These are phyloP conservation scores for Microcos paniculata DNA, from an alignment of 345 rosid genomes.

Conservation along the genomic window DNA sequence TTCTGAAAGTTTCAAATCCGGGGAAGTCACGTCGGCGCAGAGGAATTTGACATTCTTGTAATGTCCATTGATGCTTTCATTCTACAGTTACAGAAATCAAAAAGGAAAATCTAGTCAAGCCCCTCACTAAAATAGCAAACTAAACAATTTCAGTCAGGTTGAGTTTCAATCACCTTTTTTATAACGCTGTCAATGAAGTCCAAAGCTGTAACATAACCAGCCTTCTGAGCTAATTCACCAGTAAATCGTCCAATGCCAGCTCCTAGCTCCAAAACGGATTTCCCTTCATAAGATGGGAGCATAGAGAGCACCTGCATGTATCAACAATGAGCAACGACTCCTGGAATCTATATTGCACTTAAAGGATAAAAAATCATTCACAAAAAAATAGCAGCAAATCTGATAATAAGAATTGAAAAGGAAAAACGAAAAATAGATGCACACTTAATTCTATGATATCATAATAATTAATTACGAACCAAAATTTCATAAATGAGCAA, in stretches of 20 bases:
- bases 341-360: background rate
- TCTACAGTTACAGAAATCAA: conserved; percentile 42
- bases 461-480: background rate
- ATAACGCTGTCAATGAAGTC: conserved; percentile 85
- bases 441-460: background rate
- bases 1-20: conserved; percentile 53
- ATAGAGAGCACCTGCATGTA: conserved; percentile 65
- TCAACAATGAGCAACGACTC: background rate
- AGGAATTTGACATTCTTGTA: conserved; percentile 76
- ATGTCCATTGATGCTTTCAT: conserved; percentile 71
- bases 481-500: background rate
- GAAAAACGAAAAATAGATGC: background rate
- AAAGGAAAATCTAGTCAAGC: conserved; percentile 4
- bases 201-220: conserved; percentile 69
- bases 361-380: background rate
- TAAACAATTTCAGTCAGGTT: background rate
- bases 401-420: background rate
- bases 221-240: conserved; percentile 77
- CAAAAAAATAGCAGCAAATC: background rate
- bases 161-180: conserved; percentile 57
- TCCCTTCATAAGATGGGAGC: conserved; percentile 77
- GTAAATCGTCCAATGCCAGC: conserved; percentile 98
- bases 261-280: conserved; percentile 80
- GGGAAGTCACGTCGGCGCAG: conserved; percentile 90
- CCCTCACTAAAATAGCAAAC: background rate